Evolutionary conservation across 768 basidiomycete genomes (phyloP).

Genomic region (Lactarius psammicola): DNA sequence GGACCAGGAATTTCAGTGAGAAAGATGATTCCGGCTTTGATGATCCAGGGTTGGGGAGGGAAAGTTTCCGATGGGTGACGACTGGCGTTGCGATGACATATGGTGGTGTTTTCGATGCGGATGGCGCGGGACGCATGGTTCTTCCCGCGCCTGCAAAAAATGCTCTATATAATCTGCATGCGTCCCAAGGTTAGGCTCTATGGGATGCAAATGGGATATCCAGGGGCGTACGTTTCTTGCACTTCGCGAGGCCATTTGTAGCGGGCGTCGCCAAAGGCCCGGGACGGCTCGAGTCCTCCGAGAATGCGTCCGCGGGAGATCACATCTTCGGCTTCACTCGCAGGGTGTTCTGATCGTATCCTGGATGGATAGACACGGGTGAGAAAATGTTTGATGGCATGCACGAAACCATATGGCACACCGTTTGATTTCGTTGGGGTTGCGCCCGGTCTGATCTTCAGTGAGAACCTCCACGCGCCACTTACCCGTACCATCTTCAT

Average conservation of each 20-base stretch:
- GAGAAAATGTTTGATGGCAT: background rate
- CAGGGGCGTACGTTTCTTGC: slow-evolving; percentile 59
- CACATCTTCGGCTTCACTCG: slow-evolving; percentile 67
- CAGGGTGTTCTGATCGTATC: slow-evolving; percentile 80
- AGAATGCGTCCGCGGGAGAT: slow-evolving; percentile 80
- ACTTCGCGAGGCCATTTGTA: slow-evolving; percentile 83
- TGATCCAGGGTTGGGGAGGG: slow-evolving; percentile 44
- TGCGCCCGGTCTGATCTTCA: slow-evolving; percentile 95
- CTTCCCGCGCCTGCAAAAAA: slow-evolving; percentile 64
- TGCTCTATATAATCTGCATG: slow-evolving; percentile 53
- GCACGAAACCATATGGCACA: slow-evolving; percentile 37
- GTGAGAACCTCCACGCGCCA: slow-evolving; percentile 95
- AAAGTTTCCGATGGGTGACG: slow-evolving; percentile 71
- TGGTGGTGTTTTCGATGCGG: slow-evolving; percentile 80
- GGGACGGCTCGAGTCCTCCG: slow-evolving; percentile 82
- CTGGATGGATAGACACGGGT: slow-evolving; percentile 38
- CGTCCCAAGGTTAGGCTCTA: background rate
- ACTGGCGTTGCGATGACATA: slow-evolving; percentile 87
- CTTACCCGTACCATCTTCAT: slow-evolving; percentile 57
- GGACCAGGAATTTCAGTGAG: slow-evolving; percentile 71
- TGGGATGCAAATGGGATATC: background rate
- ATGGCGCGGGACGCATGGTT: slow-evolving; percentile 57
- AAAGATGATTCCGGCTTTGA: slow-evolving; percentile 33
- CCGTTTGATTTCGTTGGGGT: slow-evolving; percentile 81
- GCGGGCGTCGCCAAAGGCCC: slow-evolving; percentile 85